Evolutionary conservation across 306 rosid genomes (phyloP).

Genomic region (Lagenaria siceraria): DNA sequence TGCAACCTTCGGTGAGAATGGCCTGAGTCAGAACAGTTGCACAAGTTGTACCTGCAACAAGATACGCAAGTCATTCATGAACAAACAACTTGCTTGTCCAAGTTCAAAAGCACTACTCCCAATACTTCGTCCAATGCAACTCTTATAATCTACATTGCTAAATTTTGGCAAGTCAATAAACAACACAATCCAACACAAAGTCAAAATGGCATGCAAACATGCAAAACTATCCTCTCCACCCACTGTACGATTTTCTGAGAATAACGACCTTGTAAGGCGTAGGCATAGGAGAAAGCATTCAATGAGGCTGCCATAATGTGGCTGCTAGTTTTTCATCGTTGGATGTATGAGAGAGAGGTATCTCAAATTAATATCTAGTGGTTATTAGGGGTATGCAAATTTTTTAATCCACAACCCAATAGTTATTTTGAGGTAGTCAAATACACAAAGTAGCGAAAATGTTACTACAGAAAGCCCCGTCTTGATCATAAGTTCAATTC

Average conservation of each 20-base stretch:
- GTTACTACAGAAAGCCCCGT: not conserved
- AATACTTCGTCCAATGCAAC: not conserved
- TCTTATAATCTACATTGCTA: not conserved
- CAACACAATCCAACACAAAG: not conserved
- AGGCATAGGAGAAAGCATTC: not conserved
- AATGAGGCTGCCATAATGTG: no score
- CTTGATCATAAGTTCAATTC: not conserved
- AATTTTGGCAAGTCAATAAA: not conserved
- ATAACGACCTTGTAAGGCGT: not conserved
- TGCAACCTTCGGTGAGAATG: constrained; percentile 82
- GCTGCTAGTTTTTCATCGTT: no score
- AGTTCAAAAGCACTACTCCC: not conserved
- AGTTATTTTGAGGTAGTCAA: no score
- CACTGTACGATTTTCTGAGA: not conserved
- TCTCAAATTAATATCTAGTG: no score
- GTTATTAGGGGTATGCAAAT: no score
- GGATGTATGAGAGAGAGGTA: no score
- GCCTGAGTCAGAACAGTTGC: constrained; percentile 92
- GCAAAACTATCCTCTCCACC: not conserved
- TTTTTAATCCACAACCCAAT: no score
- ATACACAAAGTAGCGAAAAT: not conserved
- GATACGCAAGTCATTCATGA: constrained; percentile 7
- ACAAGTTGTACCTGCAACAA: constrained; percentile 83
- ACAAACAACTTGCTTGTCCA: not conserved
- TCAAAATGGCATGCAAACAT: not conserved